phyloP scores from a whole-genome alignment of 2,329 filamentous ascomycete genomes.

The Fusarium decemcellulare region DNA sequence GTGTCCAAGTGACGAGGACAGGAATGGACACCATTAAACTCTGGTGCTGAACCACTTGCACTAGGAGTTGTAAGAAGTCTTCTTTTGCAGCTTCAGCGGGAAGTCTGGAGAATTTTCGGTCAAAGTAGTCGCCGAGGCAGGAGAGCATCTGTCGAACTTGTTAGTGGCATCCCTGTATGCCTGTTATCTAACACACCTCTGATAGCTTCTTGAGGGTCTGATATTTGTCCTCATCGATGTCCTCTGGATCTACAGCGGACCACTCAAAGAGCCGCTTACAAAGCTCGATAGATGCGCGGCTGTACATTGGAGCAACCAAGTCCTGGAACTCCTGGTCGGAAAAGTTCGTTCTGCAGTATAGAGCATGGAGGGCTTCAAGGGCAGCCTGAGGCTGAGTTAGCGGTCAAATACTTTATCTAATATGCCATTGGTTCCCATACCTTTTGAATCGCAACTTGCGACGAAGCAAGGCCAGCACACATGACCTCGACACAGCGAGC shows the following conservation, averaged over 20 bases:
- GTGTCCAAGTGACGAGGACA: slow-evolving; percentile 90
- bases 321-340: slow-evolving; percentile 83
- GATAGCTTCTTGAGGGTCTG: slow-evolving; percentile 93
- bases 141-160: slow-evolving; percentile 77
- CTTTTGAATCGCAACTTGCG: slow-evolving; percentile 81
- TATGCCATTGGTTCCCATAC: slow-evolving; percentile 55
- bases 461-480: slow-evolving; percentile 78
- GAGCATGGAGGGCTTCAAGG: slow-evolving; percentile 85
- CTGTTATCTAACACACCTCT: slow-evolving; percentile 71
- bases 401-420: neutral
- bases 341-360: slow-evolving; percentile 83
- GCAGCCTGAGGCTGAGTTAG: slow-evolving; percentile 70
- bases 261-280: slow-evolving; percentile 83
- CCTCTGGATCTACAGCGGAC: slow-evolving; percentile 83
- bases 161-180: neutral
- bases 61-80: slow-evolving; percentile 84
- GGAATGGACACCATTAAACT: slow-evolving; percentile 96
- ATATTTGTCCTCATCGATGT: slow-evolving; percentile 94
- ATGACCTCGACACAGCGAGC: slow-evolving; percentile 79
- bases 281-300: slow-evolving; percentile 77
- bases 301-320: slow-evolving; percentile 85
- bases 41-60: slow-evolving; percentile 84
- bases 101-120: slow-evolving; percentile 79
- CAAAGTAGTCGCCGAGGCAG: slow-evolving; percentile 86
- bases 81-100: slow-evolving; percentile 76